A percentile compares a stretch with the other conserved stretches of the same genome.
Evolutionary conservation across 805 yeast genomes (phyloP).

Genomic region (Wickerhamiella alocasiicola): DNA sequence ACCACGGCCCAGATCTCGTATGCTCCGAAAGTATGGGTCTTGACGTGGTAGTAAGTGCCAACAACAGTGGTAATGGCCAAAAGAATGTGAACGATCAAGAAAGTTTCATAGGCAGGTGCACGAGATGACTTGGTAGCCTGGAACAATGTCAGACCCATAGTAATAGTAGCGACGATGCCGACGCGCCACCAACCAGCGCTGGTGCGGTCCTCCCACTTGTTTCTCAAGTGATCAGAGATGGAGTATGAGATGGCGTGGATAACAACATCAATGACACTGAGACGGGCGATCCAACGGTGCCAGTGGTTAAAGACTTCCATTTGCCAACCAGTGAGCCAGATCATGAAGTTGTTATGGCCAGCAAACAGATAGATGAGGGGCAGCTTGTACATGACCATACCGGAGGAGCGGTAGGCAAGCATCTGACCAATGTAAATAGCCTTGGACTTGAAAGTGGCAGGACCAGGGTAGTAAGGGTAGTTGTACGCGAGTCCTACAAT

Average conservation of each 20-base stretch:
- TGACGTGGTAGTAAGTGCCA: constrained; percentile 44
- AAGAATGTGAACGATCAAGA: constrained; percentile 42
- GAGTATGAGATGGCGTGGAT: constrained; percentile 29
- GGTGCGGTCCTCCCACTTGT: constrained; percentile 14
- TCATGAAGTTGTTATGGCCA: constrained; percentile 56
- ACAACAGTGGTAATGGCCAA: constrained; percentile 42
- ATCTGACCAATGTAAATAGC: background rate
- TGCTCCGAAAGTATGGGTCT: constrained; percentile 13
- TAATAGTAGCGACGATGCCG: constrained; percentile 22
- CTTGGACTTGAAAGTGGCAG: background rate
- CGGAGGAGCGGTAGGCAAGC: constrained; percentile 5
- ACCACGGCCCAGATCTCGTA: constrained; percentile 20
- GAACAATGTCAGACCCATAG: constrained; percentile 29
- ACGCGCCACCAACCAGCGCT: constrained; percentile 18
- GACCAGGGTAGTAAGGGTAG: background rate
- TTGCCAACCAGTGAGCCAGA: constrained; percentile 46
- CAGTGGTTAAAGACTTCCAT: constrained; percentile 44
- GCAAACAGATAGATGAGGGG: constrained; percentile 39
- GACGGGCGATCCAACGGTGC: constrained; percentile 44
- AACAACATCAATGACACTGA: constrained; percentile 26
- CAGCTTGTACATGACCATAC: constrained; percentile 8
- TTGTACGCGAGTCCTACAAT: constrained; percentile 5
- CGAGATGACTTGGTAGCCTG: constrained; percentile 33
- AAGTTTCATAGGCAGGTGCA: constrained; percentile 41
- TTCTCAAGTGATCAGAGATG: background rate